These are phyloP conservation scores for Pseudocohnilembus persalinus DNA, from an alignment of 169 alveolate species.

Conservation along the genomic window DNA sequence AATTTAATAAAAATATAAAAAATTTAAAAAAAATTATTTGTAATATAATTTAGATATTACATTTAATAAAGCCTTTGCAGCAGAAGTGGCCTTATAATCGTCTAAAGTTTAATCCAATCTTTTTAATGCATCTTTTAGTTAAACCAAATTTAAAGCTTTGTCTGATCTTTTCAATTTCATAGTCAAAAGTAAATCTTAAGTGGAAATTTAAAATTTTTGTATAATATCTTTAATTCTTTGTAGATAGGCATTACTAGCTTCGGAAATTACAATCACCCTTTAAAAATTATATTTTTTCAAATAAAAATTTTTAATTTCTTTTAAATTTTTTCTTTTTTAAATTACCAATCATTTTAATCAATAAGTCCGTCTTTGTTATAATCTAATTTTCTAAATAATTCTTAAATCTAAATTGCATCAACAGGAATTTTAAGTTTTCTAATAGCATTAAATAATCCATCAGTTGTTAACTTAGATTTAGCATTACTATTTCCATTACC, in stretches of 20 bases:
- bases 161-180: slow-evolving; percentile 30
- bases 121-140: slow-evolving; percentile 29
- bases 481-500: slow-evolving; percentile 26
- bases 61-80: neutral
- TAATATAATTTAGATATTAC: too few relatives aligned
- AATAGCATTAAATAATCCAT: slow-evolving; percentile 29
- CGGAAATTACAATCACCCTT: slow-evolving; percentile 22
- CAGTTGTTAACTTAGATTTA: slow-evolving; percentile 25
- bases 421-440: slow-evolving; percentile 21
- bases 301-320: too few relatives aligned
- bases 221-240: slow-evolving; percentile 44
- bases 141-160: neutral
- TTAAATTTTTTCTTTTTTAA: too few relatives aligned
- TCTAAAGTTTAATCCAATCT: slow-evolving; percentile 34
- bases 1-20: too few relatives aligned
- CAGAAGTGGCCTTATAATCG: neutral
- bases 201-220: slow-evolving; percentile 23
- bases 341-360: slow-evolving; percentile 43
- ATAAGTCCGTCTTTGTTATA: slow-evolving; percentile 41
- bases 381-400: slow-evolving; percentile 26
- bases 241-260: neutral
- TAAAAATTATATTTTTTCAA: too few relatives aligned
- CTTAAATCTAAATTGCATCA: slow-evolving; percentile 10
- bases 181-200: slow-evolving; percentile 37
- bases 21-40: too few relatives aligned